Percentiles rank a stretch among this genome's conserved stretches.
Evolutionary conservation across 306 rosid species (phyloP).

Genomic region (Trichosanthes cucumerina): DNA sequence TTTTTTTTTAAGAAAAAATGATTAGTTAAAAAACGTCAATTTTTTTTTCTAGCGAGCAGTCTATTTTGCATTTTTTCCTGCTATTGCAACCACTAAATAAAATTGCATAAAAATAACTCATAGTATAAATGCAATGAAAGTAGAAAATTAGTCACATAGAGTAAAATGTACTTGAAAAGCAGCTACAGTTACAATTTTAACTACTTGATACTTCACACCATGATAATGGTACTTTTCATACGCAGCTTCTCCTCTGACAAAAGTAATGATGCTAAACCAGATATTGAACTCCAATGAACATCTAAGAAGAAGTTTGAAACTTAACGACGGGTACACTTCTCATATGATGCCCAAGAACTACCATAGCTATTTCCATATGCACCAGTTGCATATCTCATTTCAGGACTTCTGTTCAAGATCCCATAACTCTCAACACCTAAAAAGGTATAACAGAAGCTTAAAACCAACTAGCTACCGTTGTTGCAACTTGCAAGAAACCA

Average conservation of each 20-base stretch:
- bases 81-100: not conserved
- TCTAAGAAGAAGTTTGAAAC: not conserved
- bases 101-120: not conserved
- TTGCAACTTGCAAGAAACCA: not conserved
- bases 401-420: constrained; percentile 29
- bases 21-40: not conserved
- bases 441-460: constrained; percentile 11
- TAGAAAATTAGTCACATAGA: not conserved
- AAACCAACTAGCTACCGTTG: constrained; percentile 1
- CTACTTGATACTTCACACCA: not conserved
- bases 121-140: not conserved
- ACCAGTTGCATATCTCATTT: constrained; percentile 26
- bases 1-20: not conserved
- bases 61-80: not conserved
- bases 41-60: not conserved
- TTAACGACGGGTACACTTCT: constrained; percentile 20
- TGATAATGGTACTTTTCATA: not conserved
- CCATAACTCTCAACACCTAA: constrained; percentile 31
- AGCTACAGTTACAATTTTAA: constrained; percentile 3
- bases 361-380: constrained; percentile 19
- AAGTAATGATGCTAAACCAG: constrained; percentile 9
- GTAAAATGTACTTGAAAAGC: not conserved
- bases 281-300: not conserved
- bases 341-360: constrained; percentile 27
- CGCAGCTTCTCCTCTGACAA: constrained; percentile 2